Conservation (phyloP, 2,329 filamentous ascomycete species). For the Rhexocercosporidium sp. region DNA sequence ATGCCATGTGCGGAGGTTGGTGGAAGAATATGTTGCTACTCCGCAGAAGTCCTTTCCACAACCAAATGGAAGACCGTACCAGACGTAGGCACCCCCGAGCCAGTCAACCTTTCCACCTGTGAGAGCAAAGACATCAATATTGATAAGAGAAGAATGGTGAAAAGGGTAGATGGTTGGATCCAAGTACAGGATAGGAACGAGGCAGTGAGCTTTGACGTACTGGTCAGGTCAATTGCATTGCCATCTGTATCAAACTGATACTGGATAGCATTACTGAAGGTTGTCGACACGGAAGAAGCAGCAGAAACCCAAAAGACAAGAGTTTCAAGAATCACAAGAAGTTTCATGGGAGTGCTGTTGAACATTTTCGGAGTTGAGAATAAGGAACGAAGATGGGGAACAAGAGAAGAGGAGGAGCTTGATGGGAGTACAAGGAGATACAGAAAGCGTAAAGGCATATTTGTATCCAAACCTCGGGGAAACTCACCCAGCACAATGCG, state of each 20-base stretch:
- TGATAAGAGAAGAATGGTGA: not conserved
- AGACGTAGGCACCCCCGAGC: slow-evolving; percentile 31
- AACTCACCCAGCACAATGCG: not conserved
- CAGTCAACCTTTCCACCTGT: slow-evolving; percentile 37
- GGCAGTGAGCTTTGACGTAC: not conserved
- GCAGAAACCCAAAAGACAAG: slow-evolving; percentile 9
- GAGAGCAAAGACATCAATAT: not conserved
- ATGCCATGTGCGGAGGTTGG: slow-evolving; percentile 32
- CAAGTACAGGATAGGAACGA: not conserved
- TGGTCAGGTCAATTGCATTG: slow-evolving; percentile 32
- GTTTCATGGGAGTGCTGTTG: not conserved
- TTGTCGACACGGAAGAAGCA: slow-evolving; percentile 22
- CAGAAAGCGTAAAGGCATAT: not conserved
- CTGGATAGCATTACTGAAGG: slow-evolving; percentile 25
- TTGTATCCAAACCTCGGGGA: not conserved
- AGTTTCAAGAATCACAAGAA: slow-evolving; percentile 13
- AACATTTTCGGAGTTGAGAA: slow-evolving; percentile 1
- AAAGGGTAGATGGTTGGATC: not conserved
- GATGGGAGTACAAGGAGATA: not conserved
- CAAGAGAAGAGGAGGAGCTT: not conserved
- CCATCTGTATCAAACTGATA: slow-evolving; percentile 36
- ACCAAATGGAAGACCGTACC: slow-evolving; percentile 32
- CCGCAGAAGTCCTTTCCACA: slow-evolving; percentile 35
- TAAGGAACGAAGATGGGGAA: not conserved
- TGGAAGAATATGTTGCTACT: slow-evolving; percentile 32